Conservation (phyloP, 192 early-diverging fungal species). For the Backusella liffmaniae region DNA sequence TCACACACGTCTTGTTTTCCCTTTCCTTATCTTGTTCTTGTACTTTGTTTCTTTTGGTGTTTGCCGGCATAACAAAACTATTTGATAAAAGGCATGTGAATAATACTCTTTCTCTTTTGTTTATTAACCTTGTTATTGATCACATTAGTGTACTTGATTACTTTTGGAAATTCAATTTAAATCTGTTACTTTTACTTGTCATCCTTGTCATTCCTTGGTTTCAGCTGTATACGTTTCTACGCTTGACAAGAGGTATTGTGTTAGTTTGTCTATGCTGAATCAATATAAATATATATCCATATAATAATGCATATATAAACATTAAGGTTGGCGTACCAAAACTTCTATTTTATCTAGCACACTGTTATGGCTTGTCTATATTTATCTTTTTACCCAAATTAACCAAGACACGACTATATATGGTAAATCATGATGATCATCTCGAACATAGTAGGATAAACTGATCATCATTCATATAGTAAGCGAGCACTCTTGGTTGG, state of each 20-base stretch:
- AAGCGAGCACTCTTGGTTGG: constrained; percentile 42
- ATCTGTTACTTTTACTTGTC: constrained; percentile 64
- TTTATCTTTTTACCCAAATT: constrained; percentile 11
- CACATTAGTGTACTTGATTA: background rate
- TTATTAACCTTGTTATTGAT: too few species aligned
- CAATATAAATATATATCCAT: background rate
- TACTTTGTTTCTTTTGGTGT: constrained; percentile 77
- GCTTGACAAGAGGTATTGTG: constrained; percentile 30
- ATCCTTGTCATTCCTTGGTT: constrained; percentile 74
- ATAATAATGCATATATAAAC: background rate
- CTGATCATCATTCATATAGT: background rate
- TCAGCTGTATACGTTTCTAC: constrained; percentile 65
- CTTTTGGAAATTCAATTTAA: constrained; percentile 72
- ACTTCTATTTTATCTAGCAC: constrained; percentile 6
- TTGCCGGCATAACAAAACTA: constrained; percentile 77
- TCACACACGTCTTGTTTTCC: constrained; percentile 55
- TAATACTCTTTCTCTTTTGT: background rate
- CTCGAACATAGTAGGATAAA: background rate
- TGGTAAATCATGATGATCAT: background rate
- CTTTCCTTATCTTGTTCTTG: constrained; percentile 76
- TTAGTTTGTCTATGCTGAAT: background rate
- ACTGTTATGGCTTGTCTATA: constrained; percentile 28
- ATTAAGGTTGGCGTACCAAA: constrained; percentile 4
- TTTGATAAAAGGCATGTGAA: constrained; percentile 54
- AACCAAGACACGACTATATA: constrained; percentile 8